Evolutionary conservation across 768 basidiomycete species (phyloP), one percentile per base, ranked within the genome.

Genomic region (Exsudoporus frostii): DNA sequence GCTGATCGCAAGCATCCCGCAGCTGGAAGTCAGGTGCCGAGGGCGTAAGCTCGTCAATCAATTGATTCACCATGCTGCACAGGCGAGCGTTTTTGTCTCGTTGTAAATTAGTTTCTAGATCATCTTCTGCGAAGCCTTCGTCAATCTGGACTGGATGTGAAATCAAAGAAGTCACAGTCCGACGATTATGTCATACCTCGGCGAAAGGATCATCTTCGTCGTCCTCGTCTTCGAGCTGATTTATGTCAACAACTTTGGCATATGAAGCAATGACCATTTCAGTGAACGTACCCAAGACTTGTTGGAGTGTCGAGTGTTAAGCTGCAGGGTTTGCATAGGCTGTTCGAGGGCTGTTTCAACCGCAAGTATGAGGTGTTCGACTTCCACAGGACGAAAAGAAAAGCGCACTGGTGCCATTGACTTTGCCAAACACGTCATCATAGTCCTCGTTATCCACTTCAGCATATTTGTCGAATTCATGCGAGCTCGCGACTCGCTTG

Each of bases 161-260:
- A 54, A 58, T 50, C 44, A 24, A 50, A 36, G 6, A 32, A 25
- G 34, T 41, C 45, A 14, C 43, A 43, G 27, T 27, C 20, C 19
- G 43, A 17, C 15, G 22, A 43, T 22, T 22, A 37, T 9, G 11
- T 44, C 61, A 51, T 59, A 91, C 92, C 76, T 94, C 92, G 3
- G 96, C 94, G 61, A 99, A 99, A 1, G 97, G 96, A 75, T 99
- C 94, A 49, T 93, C 91, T 48, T 96, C 94, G 52, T 96, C 93
- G 3, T 82, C 83, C 32, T 89, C 90, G 40, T 92, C 92, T 9
- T 86, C 86, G 49, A 88, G 72, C 85, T 89, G 56, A n/a, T 49
- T 32, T 10, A 36, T 25, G 40, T 59, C 3, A 59, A 25, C 27
- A 45, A 45, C 27, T 22, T 25, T 17, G 14, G 13, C 8, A 38